Evolutionary conservation across 495 filamentous ascomycete genomes (phyloP).

Genomic region (Tuber melanosporum): DNA sequence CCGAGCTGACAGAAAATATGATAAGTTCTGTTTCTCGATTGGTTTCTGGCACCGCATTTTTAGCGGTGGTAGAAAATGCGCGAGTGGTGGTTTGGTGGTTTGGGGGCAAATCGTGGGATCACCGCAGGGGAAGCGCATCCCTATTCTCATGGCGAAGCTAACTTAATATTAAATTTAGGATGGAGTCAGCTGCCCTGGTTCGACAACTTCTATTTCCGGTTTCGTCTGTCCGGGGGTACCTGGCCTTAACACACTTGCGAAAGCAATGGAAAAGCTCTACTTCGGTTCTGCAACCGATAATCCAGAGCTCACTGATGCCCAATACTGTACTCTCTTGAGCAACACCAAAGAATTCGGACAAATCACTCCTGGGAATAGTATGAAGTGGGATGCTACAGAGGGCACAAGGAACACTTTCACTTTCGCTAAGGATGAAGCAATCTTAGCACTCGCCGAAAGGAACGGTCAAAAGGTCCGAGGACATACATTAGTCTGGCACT

Average conservation of each 20-base stretch:
- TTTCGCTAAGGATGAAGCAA: slow-evolving; percentile 49
- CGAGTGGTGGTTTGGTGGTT: no score
- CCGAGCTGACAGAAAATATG: no score
- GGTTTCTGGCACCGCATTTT: no score
- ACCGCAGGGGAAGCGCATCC: no score
- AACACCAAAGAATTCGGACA: slow-evolving; percentile 55
- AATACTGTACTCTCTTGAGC: slow-evolving; percentile 48
- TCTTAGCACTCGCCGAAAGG: slow-evolving; percentile 49
- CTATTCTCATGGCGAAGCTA: no score
- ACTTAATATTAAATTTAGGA: no score
- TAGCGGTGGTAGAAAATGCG: no score
- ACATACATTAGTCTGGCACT: slow-evolving; percentile 59
- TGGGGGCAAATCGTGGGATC: no score
- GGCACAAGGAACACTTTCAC: slow-evolving; percentile 52
- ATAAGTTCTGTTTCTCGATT: no score
- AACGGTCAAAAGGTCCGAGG: slow-evolving; percentile 54
- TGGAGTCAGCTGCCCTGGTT: no score
- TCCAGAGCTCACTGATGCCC: slow-evolving; percentile 48
- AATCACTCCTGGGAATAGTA: slow-evolving; percentile 55
- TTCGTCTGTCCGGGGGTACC: background rate
- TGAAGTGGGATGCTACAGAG: slow-evolving; percentile 52
- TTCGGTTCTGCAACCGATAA: slow-evolving; percentile 59
- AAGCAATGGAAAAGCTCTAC: slow-evolving; percentile 51
- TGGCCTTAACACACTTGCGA: slow-evolving; percentile 51
- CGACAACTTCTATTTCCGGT: no score